These are phyloP conservation scores for Psilocybe subaeruginosa DNA, from an alignment of 768 basidiomycete genomes.

Conservation along the genomic window DNA sequence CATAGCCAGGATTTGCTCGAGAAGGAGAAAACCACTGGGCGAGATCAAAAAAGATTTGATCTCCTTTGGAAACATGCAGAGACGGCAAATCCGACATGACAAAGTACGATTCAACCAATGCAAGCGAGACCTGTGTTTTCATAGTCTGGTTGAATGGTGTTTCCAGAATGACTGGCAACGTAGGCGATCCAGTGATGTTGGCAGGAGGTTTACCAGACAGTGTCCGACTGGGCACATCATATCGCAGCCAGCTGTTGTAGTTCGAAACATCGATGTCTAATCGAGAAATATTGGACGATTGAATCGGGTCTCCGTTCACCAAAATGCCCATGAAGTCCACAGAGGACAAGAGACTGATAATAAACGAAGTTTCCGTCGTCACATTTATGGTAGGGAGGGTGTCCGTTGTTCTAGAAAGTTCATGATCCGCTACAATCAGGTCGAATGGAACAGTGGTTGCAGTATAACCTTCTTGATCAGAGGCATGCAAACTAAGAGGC, in stretches of 20 bases:
- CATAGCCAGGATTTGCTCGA: conserved; percentile 32
- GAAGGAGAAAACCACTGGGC: conserved; percentile 57
- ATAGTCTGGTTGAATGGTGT: conserved; percentile 72
- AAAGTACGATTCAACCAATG: conserved; percentile 77
- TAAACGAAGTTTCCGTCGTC: conserved; percentile 58
- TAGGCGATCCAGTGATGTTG: conserved; percentile 34
- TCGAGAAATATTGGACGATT: conserved; percentile 56
- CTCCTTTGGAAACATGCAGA: conserved; percentile 53
- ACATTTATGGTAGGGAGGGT: conserved; percentile 72
- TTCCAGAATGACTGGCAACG: conserved; percentile 63
- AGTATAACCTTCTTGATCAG: conserved; percentile 75
- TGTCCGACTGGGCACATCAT: conserved; percentile 55
- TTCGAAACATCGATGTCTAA: conserved; percentile 63
- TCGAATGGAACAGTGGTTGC: conserved; percentile 63
- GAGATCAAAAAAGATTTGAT: conserved; percentile 56
- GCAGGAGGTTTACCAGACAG: conserved; percentile 68
- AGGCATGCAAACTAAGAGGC: conserved; percentile 63
- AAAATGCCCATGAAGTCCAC: conserved; percentile 66
- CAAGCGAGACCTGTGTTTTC: conserved; percentile 63
- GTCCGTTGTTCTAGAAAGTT: conserved; percentile 52
- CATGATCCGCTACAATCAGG: conserved; percentile 68
- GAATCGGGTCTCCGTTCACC: conserved; percentile 62
- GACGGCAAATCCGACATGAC: conserved; percentile 56
- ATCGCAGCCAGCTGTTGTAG: conserved; percentile 61
- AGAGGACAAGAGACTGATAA: conserved; percentile 52